Conservation (phyloP, 2,329 filamentous ascomycete species). For the Huntiella decipiens region DNA sequence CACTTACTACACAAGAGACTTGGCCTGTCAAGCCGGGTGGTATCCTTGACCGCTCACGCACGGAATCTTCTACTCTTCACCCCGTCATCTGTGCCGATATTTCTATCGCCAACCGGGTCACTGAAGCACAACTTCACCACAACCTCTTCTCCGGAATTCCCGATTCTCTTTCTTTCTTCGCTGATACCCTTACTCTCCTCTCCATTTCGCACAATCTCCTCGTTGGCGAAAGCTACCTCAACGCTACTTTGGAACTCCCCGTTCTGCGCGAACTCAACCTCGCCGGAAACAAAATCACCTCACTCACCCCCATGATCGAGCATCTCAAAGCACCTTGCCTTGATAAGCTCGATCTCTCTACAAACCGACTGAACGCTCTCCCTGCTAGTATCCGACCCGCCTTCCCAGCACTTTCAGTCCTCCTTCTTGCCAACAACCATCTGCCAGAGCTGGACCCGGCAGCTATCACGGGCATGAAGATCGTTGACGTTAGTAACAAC, state of each 20-base stretch:
- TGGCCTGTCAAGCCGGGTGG: conserved; percentile 41
- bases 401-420: conserved; percentile 51
- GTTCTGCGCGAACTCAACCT: conserved; percentile 62
- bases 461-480: conserved; percentile 51
- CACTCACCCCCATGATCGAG: conserved; percentile 44
- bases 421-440: conserved; percentile 65
- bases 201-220: conserved; percentile 62
- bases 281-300: conserved; percentile 52
- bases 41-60: conserved; percentile 50
- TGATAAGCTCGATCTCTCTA: conserved; percentile 59
- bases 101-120: conserved; percentile 31
- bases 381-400: conserved; percentile 40
- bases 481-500: conserved; percentile 69
- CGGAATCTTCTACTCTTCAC: conserved; percentile 40
- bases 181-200: conserved; percentile 49
- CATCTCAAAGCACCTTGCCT: conserved; percentile 56
- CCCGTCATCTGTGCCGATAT: conserved; percentile 37
- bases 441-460: conserved; percentile 55
- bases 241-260: conserved; percentile 47
- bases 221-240: conserved; percentile 43
- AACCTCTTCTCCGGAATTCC: conserved; percentile 60
- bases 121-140: conserved; percentile 50
- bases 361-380: conserved; percentile 59
- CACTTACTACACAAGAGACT: conserved; percentile 25
- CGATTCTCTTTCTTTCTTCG: conserved; percentile 49